Evolutionary conservation across 192 early-diverging fungal species (phyloP).

Genomic region (Thamnidium elegans): DNA sequence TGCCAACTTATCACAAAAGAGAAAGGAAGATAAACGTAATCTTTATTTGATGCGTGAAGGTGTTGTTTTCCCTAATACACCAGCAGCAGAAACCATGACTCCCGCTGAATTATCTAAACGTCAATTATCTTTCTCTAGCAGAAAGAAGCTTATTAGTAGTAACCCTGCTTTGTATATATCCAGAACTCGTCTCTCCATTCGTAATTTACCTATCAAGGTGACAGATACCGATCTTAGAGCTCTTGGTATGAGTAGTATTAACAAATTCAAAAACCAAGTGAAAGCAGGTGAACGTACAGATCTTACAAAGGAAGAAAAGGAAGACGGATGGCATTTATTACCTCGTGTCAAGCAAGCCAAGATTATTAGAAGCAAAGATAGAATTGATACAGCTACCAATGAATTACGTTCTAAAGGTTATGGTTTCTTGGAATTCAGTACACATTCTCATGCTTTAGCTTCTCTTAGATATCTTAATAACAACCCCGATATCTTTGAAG

Average conservation of each 20-base stretch:
- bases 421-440: slow-evolving; percentile 89
- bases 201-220: slow-evolving; percentile 74
- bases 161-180: slow-evolving; percentile 91
- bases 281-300: slow-evolving; percentile 53
- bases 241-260: slow-evolving; percentile 59
- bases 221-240: slow-evolving; percentile 70
- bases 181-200: slow-evolving; percentile 84
- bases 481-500: slow-evolving; percentile 57
- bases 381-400: slow-evolving; percentile 71
- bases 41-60: slow-evolving; percentile 91
- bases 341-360: slow-evolving; percentile 74
- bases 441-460: slow-evolving; percentile 88
- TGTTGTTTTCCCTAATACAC: slow-evolving; percentile 82
- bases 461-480: slow-evolving; percentile 92
- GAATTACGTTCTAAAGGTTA: slow-evolving; percentile 78
- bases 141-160: slow-evolving; percentile 74
- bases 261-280: slow-evolving; percentile 74
- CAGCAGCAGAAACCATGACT: slow-evolving; percentile 66
- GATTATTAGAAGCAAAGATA: slow-evolving; percentile 73
- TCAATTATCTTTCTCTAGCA: slow-evolving; percentile 73
- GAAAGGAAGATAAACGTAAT: slow-evolving; percentile 79
- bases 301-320: slow-evolving; percentile 58
- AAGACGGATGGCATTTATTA: slow-evolving; percentile 61
- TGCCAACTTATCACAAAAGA: slow-evolving; percentile 52
- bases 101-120: slow-evolving; percentile 81